A percentile compares a stretch with the other conserved stretches of the same genome.
Evolutionary conservation across 163 green algal genomes (phyloP).

Genomic region (Prototheca cutis): DNA sequence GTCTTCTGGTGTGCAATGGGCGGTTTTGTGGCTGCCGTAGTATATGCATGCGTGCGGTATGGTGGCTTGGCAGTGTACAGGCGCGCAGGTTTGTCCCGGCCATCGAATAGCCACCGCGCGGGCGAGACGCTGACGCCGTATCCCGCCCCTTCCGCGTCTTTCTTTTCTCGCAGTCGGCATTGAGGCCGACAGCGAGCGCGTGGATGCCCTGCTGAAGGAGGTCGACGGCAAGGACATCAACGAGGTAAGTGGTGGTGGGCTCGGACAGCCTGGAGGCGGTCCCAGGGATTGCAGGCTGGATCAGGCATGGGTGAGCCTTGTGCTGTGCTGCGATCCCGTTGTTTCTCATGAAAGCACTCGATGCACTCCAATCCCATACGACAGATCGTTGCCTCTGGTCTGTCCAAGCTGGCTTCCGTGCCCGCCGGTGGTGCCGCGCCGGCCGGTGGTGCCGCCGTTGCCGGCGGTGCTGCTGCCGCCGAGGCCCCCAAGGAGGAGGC

Average conservation of each 20-base stretch:
- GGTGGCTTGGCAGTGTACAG: too few species aligned
- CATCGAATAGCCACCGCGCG: too few species aligned
- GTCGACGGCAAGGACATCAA: constrained; percentile 77
- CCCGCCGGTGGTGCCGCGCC: constrained; percentile 53
- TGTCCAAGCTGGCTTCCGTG: constrained; percentile 74
- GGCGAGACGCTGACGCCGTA: too few species aligned
- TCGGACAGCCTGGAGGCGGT: too few species aligned
- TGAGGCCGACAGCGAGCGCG: constrained; percentile 62
- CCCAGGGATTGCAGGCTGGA: too few species aligned
- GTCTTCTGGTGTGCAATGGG: constrained; percentile 51
- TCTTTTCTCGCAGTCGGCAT: constrained; percentile 68
- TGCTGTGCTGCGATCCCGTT: too few species aligned
- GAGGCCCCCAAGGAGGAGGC: constrained; percentile 52
- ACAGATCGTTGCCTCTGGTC: constrained; percentile 33
- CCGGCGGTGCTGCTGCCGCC: constrained; percentile 32
- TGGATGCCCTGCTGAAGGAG: constrained; percentile 69
- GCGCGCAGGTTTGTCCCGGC: too few species aligned
- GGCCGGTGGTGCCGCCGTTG: constrained; percentile 34
- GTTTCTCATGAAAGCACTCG: constrained; percentile 2
- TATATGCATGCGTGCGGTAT: too few species aligned
- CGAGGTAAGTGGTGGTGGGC: constrained; percentile 63
- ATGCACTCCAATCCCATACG: too few species aligned
- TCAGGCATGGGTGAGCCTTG: too few species aligned
- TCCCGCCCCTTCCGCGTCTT: too few species aligned
- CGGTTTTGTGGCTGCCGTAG: too few species aligned